A percentile compares a stretch with the other conserved stretches of the same genome.
Evolutionary conservation across 2,329 filamentous ascomycete genomes (phyloP).

Genomic region (Cytospora leucostoma): DNA sequence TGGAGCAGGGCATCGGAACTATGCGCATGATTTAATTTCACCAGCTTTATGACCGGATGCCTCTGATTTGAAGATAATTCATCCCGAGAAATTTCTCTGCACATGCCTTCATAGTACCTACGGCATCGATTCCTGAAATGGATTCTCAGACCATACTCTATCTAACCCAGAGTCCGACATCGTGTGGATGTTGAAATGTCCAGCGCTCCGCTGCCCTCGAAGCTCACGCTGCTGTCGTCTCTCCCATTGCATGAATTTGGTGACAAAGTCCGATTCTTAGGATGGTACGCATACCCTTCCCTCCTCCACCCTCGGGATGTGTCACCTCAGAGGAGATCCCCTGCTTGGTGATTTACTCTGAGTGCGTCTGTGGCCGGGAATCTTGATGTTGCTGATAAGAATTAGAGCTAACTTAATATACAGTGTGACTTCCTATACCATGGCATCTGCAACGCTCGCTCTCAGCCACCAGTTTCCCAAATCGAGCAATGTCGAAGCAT

Average conservation of each 20-base stretch:
- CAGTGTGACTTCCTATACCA: constrained; percentile 55
- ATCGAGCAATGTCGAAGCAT: constrained; percentile 48
- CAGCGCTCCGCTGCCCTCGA: constrained; percentile 63
- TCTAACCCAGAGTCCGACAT: neutral
- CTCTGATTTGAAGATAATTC: neutral
- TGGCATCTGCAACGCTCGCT: constrained; percentile 59
- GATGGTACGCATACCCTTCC: constrained; percentile 66
- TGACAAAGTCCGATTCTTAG: constrained; percentile 88
- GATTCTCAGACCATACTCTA: constrained; percentile 2
- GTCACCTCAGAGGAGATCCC: neutral
- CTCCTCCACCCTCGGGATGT: neutral
- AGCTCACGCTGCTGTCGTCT: constrained; percentile 64
- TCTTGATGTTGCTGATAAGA: neutral
- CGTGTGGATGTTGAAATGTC: constrained; percentile 44
- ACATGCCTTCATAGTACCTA: neutral
- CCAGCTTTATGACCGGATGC: neutral
- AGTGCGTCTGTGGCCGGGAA: neutral
- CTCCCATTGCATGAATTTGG: constrained; percentile 54
- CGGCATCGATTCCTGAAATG: constrained; percentile 11
- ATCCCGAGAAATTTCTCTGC: neutral
- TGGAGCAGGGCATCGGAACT: neutral
- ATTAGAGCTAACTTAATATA: constrained; percentile 24
- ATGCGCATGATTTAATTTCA: neutral
- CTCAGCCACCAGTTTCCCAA: constrained; percentile 68
- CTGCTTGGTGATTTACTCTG: neutral